Evolutionary conservation across 202 grass and related monocot species (phyloP).

Genomic region (Hordeum pubiflorum): DNA sequence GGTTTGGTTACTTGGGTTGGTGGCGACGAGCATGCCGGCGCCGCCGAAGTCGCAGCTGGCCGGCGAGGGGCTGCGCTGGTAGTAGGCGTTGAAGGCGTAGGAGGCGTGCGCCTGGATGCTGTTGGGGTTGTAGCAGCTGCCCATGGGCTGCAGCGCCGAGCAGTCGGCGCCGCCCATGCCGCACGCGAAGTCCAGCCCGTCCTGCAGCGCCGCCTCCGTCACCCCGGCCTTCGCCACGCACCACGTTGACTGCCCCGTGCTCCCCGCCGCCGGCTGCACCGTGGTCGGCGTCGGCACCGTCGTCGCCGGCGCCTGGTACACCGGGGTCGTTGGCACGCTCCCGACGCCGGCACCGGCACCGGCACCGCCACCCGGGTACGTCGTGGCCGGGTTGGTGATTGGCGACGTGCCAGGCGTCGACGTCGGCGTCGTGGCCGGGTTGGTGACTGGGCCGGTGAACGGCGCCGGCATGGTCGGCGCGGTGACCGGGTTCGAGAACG

Average conservation of each 20-base stretch:
- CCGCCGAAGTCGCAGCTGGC: constrained; percentile 92
- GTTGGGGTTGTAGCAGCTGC: constrained; percentile 84
- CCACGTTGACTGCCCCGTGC: constrained; percentile 54
- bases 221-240: constrained; percentile 68
- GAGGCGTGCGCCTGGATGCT: constrained; percentile 72
- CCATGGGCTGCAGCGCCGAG: constrained; percentile 75
- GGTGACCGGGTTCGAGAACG: constrained; percentile 33
- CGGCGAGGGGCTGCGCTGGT: constrained; percentile 72
- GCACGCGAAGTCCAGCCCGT: constrained; percentile 76
- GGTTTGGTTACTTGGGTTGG: constrained; percentile 74
- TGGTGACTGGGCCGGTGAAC: constrained; percentile 63
- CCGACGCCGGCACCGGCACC: not conserved
- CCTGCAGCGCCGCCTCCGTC: constrained; percentile 42
- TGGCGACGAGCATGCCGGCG: constrained; percentile 67
- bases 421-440: constrained; percentile 56
- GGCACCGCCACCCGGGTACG: constrained; percentile 26
- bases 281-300: constrained; percentile 24
- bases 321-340: constrained; percentile 29
- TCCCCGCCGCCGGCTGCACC: constrained; percentile 27
- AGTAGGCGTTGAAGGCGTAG: constrained; percentile 96
- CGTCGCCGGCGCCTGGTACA: constrained; percentile 19
- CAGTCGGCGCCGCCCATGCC: constrained; percentile 79
- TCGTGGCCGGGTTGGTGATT: constrained; percentile 62
- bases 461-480: constrained; percentile 23
- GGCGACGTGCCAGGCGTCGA: constrained; percentile 39